Percentiles rank a stretch among this genome's conserved stretches.
These are phyloP conservation scores for Trametes sp. DNA, from an alignment of 1,284 basidiomycete genomes.

Conservation along the genomic window DNA sequence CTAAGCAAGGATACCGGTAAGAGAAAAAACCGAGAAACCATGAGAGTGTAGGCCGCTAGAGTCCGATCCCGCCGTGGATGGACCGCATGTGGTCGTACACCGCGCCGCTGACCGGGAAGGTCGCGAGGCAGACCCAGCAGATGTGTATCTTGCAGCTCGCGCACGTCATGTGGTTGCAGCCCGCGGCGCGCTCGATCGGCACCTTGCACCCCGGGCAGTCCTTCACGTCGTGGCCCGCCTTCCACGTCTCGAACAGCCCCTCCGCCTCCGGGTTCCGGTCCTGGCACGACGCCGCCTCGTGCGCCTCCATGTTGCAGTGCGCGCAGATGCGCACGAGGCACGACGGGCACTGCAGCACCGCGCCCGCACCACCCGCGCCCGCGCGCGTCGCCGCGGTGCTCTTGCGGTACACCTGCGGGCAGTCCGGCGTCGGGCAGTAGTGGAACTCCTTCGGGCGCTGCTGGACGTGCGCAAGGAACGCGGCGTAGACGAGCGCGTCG, in stretches of 20 bases:
- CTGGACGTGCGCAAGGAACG: slow-evolving; percentile 64
- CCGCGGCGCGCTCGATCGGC: slow-evolving; percentile 71
- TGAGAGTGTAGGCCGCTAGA: slow-evolving; percentile 15
- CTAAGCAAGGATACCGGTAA: no score
- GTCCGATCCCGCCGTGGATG: slow-evolving; percentile 55
- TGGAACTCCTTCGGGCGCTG: slow-evolving; percentile 64
- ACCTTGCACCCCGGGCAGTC: slow-evolving; percentile 72
- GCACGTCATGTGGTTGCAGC: slow-evolving; percentile 82
- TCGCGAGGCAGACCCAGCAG: slow-evolving; percentile 77
- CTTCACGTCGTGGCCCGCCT: slow-evolving; percentile 65
- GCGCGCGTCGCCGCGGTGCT: background rate
- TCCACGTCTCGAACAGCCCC: slow-evolving; percentile 65
- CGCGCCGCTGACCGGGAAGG: slow-evolving; percentile 63
- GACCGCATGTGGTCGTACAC: slow-evolving; percentile 68
- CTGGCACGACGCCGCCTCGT: slow-evolving; percentile 68
- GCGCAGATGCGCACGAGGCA: slow-evolving; percentile 75
- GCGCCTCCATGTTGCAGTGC: slow-evolving; percentile 67
- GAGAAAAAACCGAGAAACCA: background rate
- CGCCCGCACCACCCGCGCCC: slow-evolving; percentile 49
- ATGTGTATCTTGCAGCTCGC: slow-evolving; percentile 73
- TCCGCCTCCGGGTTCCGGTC: slow-evolving; percentile 60
- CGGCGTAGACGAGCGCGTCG: slow-evolving; percentile 58
- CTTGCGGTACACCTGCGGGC: slow-evolving; percentile 69
- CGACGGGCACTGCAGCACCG: slow-evolving; percentile 71
- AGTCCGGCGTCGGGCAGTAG: slow-evolving; percentile 80